Percentiles rank a stretch among this genome's conserved stretches.
phyloP scores from a whole-genome alignment of 2,329 filamentous ascomycete genomes.

The Penicillium paneum region DNA sequence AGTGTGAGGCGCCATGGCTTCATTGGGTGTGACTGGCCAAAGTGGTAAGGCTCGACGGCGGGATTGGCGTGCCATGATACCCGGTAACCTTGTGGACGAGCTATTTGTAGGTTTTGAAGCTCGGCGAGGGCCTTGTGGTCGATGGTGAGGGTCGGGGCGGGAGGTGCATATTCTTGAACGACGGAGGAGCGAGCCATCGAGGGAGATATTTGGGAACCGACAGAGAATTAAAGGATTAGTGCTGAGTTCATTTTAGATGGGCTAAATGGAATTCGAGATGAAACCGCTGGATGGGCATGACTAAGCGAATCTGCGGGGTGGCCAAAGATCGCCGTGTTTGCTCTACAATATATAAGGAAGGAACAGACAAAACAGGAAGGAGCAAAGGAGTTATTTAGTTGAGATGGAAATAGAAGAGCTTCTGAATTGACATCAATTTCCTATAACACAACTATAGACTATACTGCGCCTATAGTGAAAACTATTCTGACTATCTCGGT shows the following conservation, averaged over 20 bases:
- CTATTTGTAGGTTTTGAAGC: conserved; percentile 64
- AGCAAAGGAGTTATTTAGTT: neutral
- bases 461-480: no score
- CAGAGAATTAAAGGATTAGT: neutral
- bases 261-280: conserved; percentile 2
- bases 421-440: neutral
- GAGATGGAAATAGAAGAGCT: neutral
- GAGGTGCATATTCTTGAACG: conserved; percentile 50
- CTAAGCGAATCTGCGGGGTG: neutral
- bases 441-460: neutral
- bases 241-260: neutral
- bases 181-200: conserved; percentile 45
- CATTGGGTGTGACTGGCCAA: conserved; percentile 96
- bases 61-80: conserved; percentile 97
- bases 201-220: neutral
- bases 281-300: neutral
- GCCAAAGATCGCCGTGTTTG: no score
- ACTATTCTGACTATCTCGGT: neutral
- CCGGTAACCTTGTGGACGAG: conserved; percentile 76
- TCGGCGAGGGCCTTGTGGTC: conserved; percentile 53
- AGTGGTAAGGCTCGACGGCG: conserved; percentile 93
- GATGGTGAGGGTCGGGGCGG: conserved; percentile 45
- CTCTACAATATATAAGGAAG: neutral
- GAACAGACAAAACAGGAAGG: neutral
- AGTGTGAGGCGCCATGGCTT: conserved; percentile 96